A percentile compares a stretch with the other conserved stretches of the same genome.
Conservation (phyloP, 2,329 filamentous ascomycete genomes). For the Neonectria faginata region DNA sequence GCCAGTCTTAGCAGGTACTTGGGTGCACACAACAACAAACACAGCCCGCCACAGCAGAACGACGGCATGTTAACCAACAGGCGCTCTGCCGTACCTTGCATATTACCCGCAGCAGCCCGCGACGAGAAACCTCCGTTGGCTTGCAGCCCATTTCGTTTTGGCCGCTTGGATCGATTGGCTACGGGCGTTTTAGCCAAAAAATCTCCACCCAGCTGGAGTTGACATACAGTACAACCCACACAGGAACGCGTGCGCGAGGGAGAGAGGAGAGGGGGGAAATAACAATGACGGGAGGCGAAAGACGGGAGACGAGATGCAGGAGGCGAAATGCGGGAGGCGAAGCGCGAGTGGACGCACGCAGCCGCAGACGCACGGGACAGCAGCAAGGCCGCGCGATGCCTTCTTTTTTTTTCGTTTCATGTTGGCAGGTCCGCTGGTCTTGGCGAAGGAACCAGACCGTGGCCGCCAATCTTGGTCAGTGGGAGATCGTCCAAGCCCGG, state of each 20-base stretch:
- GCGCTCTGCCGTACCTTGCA: conserved; percentile 23
- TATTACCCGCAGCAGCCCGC: conserved; percentile 16
- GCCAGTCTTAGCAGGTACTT: not conserved
- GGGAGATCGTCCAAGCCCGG: conserved; percentile 6
- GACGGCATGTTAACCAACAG: conserved; percentile 13
- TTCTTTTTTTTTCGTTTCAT: conserved; percentile 25
- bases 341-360: not conserved
- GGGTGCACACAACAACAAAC: not conserved
- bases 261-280: not conserved
- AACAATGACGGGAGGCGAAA: not conserved
- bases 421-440: conserved; percentile 6
- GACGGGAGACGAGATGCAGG: not conserved
- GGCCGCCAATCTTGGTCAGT: conserved; percentile 11
- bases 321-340: not conserved
- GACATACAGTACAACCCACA: not conserved
- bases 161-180: conserved; percentile 15
- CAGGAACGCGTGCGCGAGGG: conserved; percentile 9
- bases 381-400: not conserved
- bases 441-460: conserved; percentile 17
- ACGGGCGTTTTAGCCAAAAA: not conserved
- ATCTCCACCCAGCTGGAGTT: not conserved
- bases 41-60: not conserved
- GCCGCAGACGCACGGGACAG: conserved; percentile 1
- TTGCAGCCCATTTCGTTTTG: conserved; percentile 21
- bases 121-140: conserved; percentile 16